phyloP scores from a whole-genome alignment of 352 stramenopile genomes.

The Pythium inflatum region DNA sequence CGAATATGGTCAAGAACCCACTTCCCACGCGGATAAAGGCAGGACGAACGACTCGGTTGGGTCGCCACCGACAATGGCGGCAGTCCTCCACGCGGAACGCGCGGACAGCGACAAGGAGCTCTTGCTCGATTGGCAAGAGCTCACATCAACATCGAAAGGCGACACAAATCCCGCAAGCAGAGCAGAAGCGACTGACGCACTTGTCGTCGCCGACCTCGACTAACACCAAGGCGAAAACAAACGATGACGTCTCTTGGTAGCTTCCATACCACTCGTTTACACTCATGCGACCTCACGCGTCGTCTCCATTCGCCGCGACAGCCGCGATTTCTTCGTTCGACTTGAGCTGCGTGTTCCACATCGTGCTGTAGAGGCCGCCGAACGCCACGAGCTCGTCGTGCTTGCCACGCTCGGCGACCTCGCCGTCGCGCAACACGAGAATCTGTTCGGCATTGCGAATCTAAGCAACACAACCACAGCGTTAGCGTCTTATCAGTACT shows the following conservation, averaged over 20 bases:
- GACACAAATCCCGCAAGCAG: neutral
- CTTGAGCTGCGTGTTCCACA: constrained; percentile 85
- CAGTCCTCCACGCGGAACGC: neutral
- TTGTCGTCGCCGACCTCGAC: constrained; percentile 16
- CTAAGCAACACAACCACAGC: constrained; percentile 28
- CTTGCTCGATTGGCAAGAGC: constrained; percentile 18
- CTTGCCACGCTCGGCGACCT: constrained; percentile 88
- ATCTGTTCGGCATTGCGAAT: constrained; percentile 90
- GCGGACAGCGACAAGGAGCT: constrained; percentile 26
- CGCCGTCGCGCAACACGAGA: constrained; percentile 89
- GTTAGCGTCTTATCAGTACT: too few relatives aligned
- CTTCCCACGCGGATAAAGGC: too few relatives aligned
- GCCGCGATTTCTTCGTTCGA: constrained; percentile 40
- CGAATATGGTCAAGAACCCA: too few relatives aligned
- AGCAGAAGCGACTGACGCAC: too few relatives aligned
- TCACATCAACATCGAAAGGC: neutral
- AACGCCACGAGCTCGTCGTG: constrained; percentile 89
- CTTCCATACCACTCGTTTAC: too few relatives aligned
- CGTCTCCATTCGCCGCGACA: neutral
- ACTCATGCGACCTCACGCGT: too few relatives aligned
- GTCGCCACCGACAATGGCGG: too few relatives aligned
- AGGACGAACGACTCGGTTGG: too few relatives aligned
- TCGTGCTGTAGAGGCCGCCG: constrained; percentile 76
- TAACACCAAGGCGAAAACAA: too few relatives aligned
- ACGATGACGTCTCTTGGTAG: too few relatives aligned